Evolutionary conservation across 2,329 filamentous ascomycete genomes (phyloP).

Genomic region (Drechslerella dactyloides): DNA sequence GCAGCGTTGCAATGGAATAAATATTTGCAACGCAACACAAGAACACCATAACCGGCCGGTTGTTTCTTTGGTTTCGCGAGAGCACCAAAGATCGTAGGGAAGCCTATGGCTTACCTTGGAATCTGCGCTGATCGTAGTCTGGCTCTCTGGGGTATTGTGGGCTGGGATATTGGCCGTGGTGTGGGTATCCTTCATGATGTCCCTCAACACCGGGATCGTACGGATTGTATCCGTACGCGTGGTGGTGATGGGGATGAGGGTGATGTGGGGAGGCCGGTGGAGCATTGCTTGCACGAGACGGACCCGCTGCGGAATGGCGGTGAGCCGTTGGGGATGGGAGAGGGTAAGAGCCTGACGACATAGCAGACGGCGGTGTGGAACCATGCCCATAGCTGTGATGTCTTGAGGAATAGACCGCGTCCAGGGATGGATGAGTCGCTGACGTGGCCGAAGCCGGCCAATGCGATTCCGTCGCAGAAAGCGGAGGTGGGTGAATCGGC

Average conservation of each 20-base stretch:
- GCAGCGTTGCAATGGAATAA: neutral
- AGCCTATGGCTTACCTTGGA: constrained; percentile 51
- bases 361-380: constrained; percentile 36
- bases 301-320: constrained; percentile 17
- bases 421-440: constrained; percentile 36
- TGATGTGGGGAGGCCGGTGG: constrained; percentile 26
- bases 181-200: constrained; percentile 37
- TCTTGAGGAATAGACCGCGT: constrained; percentile 29
- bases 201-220: constrained; percentile 34
- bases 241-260: constrained; percentile 4
- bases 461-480: constrained; percentile 42
- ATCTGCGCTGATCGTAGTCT: constrained; percentile 46
- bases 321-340: constrained; percentile 41
- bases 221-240: constrained; percentile 36
- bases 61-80: constrained; percentile 26
- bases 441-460: constrained; percentile 47
- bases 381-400: constrained; percentile 33
- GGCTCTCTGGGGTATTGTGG: constrained; percentile 35
- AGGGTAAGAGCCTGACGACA: constrained; percentile 32
- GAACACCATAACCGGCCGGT: constrained; percentile 48
- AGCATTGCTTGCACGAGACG: constrained; percentile 32
- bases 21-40: constrained; percentile 50
- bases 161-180: constrained; percentile 26
- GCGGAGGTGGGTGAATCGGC: constrained; percentile 33
- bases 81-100: constrained; percentile 51